Conservation (phyloP, 371 early-diverging fungal species). For the Mucor circinelloides region DNA sequence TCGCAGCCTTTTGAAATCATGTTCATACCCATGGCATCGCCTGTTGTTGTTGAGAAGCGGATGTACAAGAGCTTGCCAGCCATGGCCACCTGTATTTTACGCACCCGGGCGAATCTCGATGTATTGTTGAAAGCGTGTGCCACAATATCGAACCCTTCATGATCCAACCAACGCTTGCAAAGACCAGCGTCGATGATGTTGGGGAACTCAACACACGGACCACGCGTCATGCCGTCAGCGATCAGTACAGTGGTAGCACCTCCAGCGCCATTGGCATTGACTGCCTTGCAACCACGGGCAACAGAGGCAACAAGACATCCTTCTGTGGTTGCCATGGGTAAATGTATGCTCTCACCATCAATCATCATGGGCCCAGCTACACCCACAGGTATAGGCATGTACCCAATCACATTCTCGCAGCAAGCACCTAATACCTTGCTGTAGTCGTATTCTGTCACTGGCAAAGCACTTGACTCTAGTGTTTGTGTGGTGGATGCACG, state of each 20-base stretch:
- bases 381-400: conserved; percentile 94
- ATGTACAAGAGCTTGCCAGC: conserved; percentile 86
- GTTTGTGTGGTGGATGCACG: conserved; percentile 70
- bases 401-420: conserved; percentile 97
- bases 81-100: conserved; percentile 80
- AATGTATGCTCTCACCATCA: conserved; percentile 76
- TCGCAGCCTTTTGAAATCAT: conserved; percentile 98
- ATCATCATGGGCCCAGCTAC: conserved; percentile 82
- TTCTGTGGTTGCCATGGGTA: conserved; percentile 98
- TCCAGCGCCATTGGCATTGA: conserved; percentile 73
- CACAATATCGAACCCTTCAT: conserved; percentile 62
- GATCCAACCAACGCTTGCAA: conserved; percentile 81
- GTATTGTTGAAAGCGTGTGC: conserved; percentile 88
- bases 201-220: conserved; percentile 90
- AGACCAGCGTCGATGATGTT: conserved; percentile 66
- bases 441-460: conserved; percentile 86
- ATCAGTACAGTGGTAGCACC: conserved; percentile 88
- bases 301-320: conserved; percentile 95
- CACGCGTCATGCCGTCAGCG: conserved; percentile 93
- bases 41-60: conserved; percentile 91
- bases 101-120: conserved; percentile 85
- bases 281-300: conserved; percentile 96
- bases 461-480: conserved; percentile 69
- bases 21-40: conserved; percentile 99
- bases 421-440: conserved; percentile 88